Percentiles rank a stretch among this genome's conserved stretches.
Conservation (phyloP, 1,139 yeast species). For the Blastobotrys niveus region DNA sequence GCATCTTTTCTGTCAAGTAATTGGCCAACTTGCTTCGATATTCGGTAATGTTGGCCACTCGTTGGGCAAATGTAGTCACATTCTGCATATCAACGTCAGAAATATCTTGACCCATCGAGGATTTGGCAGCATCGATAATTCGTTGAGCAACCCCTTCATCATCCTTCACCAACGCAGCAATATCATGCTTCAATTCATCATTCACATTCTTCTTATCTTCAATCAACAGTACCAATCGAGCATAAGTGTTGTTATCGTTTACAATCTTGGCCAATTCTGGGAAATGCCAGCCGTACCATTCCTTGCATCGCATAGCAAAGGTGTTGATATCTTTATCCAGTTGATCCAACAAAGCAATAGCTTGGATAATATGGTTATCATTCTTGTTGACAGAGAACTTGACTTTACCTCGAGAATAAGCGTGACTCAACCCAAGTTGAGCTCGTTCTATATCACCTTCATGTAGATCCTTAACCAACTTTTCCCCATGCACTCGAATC, state of each 20-base stretch:
- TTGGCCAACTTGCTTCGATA: slow-evolving; percentile 85
- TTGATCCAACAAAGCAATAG: slow-evolving; percentile 93
- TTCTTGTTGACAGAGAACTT: slow-evolving; percentile 98
- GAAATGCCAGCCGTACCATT: slow-evolving; percentile 99
- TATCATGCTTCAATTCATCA: slow-evolving; percentile 81
- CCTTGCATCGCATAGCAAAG: slow-evolving; percentile 97
- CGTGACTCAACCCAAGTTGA: slow-evolving; percentile 97
- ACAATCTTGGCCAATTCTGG: slow-evolving; percentile 97
- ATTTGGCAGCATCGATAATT: slow-evolving; percentile 84
- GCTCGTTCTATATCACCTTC: slow-evolving; percentile 97
- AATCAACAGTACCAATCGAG: slow-evolving; percentile 74
- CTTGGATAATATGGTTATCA: slow-evolving; percentile 97
- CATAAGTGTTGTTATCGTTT: slow-evolving; percentile 84
- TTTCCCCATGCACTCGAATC: slow-evolving; percentile 82
- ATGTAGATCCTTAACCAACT: slow-evolving; percentile 84
- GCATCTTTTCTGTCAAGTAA: slow-evolving; percentile 92
- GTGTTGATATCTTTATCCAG: slow-evolving; percentile 96
- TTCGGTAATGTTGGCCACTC: slow-evolving; percentile 88
- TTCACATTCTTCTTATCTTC: slow-evolving; percentile 80
- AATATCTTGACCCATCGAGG: slow-evolving; percentile 98
- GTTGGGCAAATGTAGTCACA: slow-evolving; percentile 84
- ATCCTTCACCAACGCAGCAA: slow-evolving; percentile 83
- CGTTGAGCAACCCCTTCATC: slow-evolving; percentile 93
- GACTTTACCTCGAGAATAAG: slow-evolving; percentile 97
- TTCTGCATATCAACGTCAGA: slow-evolving; percentile 90